Base-by-base conservation (phyloP, 768 basidiomycete genomes). In the Leccinum subgranulosum region DNA sequence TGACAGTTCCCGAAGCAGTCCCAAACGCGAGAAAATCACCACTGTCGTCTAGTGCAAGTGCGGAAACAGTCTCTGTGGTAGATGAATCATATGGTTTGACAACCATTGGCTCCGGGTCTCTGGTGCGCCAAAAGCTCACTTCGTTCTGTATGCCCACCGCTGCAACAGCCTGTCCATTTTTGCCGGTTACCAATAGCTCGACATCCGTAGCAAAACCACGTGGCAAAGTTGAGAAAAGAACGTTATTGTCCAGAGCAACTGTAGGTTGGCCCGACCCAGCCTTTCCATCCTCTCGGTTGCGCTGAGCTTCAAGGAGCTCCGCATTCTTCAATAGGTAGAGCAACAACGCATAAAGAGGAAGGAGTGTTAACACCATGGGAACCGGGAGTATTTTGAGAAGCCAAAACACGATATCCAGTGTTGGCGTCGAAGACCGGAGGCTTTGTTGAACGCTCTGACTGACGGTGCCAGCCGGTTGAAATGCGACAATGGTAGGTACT, bases 321-420 rank as follows among this genome's bases (percentile, higher is more conserved):
- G 92, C 85, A 62, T 96, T 88, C 75, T 95, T 96, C 59, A 98
- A 76, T 2, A 99, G 79, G 68, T 94, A 94, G 10, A 92, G 77
- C 8, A 96, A 77, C 11, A 98, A 73, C 8, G 82, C 79, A 69
- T 90, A 98, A 10, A 98, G 77, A 4, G 81, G 71, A 25, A 80
- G 74, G 7, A 88, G 90, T 0, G 95, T 96, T 6, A 79, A 78
- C 8, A 84, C 81, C 67, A 97, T 95, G 0, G 96, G 96, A 1
- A 94, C 72, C 2, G 92, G 76, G 70, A 98, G 84, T 60, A 95
- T 88, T 72, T 90, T 91, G 64, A 88, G 62, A 25, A 92, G 71
- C 86, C 92, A 92, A n/a, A 84, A 70, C 8, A 89, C 62, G 12
- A 85, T 78, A 53, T 82, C 81, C 48, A 84, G 68, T 15, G 81